Conservation (phyloP, 2,329 filamentous ascomycete genomes). For the Colletotrichum sp. region DNA sequence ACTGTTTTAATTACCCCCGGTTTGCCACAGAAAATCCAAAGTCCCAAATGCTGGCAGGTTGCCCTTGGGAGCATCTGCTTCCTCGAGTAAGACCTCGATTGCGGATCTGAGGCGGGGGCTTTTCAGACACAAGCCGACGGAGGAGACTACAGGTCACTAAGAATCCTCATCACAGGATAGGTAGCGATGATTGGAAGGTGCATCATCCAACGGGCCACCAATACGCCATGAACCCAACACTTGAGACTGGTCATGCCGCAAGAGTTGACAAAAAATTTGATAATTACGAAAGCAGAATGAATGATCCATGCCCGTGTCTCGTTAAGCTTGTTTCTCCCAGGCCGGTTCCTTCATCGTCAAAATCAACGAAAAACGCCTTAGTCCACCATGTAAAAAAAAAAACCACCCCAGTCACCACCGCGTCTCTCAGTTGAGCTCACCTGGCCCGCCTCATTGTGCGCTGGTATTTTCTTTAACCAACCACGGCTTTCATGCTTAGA, state of each 20-base stretch:
- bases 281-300: constrained; percentile 6
- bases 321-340: neutral
- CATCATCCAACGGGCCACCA: neutral
- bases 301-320: neutral
- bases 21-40: neutral
- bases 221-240: neutral
- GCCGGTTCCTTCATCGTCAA: neutral
- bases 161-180: neutral
- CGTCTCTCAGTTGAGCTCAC: neutral
- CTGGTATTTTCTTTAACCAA: constrained; percentile 48
- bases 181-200: neutral
- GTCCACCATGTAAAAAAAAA: neutral
- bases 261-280: neutral
- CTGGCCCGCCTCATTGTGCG: neutral
- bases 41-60: neutral
- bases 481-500: constrained; percentile 88
- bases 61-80: neutral
- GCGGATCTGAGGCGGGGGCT: neutral
- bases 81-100: neutral
- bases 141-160: neutral
- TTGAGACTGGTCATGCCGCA: neutral
- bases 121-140: neutral
- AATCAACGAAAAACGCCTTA: neutral
- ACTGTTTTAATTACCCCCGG: neutral
- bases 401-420: neutral